phyloP scores from a whole-genome alignment of 208 protist species.

The Leishmania turanica region DNA sequence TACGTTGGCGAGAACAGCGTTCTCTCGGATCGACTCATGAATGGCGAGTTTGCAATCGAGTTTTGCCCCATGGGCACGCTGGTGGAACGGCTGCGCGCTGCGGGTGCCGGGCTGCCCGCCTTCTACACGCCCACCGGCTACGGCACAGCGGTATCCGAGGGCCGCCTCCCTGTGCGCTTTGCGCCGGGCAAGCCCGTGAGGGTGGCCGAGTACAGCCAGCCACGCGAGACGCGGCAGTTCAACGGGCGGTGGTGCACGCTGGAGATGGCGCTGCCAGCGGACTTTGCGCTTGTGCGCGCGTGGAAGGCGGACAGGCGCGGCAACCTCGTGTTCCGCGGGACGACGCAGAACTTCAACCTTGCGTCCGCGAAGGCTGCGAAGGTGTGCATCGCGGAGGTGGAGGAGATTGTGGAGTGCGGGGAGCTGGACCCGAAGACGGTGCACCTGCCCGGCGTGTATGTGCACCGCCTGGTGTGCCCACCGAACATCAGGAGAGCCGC shows the following conservation, averaged over 20 bases:
- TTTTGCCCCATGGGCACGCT: slow-evolving; percentile 95
- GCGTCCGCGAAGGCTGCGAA: slow-evolving; percentile 75
- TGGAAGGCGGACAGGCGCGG: slow-evolving; percentile 89
- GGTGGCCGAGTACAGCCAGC: slow-evolving; percentile 42
- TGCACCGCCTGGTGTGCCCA: slow-evolving; percentile 77
- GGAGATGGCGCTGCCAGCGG: slow-evolving; percentile 87
- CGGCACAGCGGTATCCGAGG: slow-evolving; percentile 80
- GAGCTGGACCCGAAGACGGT: slow-evolving; percentile 83
- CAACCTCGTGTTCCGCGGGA: slow-evolving; percentile 77
- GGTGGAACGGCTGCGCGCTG: slow-evolving; percentile 90
- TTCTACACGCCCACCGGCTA: slow-evolving; percentile 94
- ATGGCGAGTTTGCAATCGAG: slow-evolving; percentile 93
- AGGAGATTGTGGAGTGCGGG: slow-evolving; percentile 92
- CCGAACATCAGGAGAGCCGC: slow-evolving; percentile 4
- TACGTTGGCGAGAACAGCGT: slow-evolving; percentile 94
- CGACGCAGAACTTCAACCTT: slow-evolving; percentile 95
- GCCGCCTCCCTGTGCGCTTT: slow-evolving; percentile 90
- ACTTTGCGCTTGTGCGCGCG: slow-evolving; percentile 92
- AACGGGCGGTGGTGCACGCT: slow-evolving; percentile 88
- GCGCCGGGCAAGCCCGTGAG: slow-evolving; percentile 53
- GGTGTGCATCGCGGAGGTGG: slow-evolving; percentile 93
- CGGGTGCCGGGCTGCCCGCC: slow-evolving; percentile 93
- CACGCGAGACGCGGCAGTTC: slow-evolving; percentile 77
- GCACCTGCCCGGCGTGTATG: slow-evolving; percentile 93
- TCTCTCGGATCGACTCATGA: slow-evolving; percentile 89